These are phyloP conservation scores for Spatholobus suberectus DNA, from an alignment of 306 rosid species.

Conservation along the genomic window DNA sequence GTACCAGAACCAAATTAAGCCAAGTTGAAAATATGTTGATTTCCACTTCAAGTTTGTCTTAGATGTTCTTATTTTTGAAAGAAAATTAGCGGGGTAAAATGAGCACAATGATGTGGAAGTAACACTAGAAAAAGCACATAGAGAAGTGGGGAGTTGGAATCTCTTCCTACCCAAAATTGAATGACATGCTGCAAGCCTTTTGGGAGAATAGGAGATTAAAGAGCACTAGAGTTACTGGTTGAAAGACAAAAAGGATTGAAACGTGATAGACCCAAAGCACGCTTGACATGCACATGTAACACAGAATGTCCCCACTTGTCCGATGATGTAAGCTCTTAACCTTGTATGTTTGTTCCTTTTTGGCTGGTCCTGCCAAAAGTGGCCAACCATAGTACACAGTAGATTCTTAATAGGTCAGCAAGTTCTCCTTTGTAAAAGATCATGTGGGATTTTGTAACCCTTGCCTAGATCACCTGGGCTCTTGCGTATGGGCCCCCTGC, in stretches of 20 bases:
- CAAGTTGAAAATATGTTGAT: neutral
- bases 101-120: constrained; percentile 32
- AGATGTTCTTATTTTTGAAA: neutral
- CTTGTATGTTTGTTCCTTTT: constrained; percentile 2
- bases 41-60: neutral
- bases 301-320: constrained; percentile 66
- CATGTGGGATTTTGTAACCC: neutral
- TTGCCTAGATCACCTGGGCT: neutral
- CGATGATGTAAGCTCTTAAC: constrained; percentile 24
- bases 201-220: constrained; percentile 31
- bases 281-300: constrained; percentile 52
- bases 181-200: constrained; percentile 27
- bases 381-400: constrained; percentile 5
- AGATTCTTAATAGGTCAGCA: constrained; percentile 28
- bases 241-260: constrained; percentile 49
- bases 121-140: constrained; percentile 31
- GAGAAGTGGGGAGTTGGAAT: constrained; percentile 50
- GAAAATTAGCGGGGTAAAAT: neutral
- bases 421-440: neutral
- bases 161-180: constrained; percentile 29
- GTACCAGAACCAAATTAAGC: neutral
- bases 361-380: constrained; percentile 33
- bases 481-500: neutral
- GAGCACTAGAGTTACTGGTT: constrained; percentile 47
- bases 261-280: constrained; percentile 70